Evolutionary conservation across 129 eudicot species (phyloP).

Genomic region (Artemisia tridentata): DNA sequence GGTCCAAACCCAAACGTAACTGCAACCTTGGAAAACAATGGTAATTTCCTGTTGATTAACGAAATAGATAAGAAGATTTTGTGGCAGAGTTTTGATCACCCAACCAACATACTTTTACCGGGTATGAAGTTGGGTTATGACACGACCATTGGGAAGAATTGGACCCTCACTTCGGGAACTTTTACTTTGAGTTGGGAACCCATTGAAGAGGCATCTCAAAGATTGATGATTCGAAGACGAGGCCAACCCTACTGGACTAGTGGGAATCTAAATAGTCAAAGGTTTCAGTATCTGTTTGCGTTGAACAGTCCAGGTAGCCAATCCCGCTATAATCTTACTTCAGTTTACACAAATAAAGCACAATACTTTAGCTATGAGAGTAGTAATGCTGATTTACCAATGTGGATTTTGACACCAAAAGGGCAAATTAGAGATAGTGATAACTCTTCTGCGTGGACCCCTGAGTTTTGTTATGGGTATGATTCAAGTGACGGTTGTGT

Average conservation of each 20-base stretch:
- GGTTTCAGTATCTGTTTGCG: not conserved
- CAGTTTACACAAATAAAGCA: conserved; percentile 26
- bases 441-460: not conserved
- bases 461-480: conserved; percentile 32
- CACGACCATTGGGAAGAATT: not conserved
- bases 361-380: conserved; percentile 15
- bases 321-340: conserved; percentile 17
- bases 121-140: conserved; percentile 40
- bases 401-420: conserved; percentile 21
- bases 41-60: conserved; percentile 28
- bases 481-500: conserved; percentile 24
- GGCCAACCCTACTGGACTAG: conserved; percentile 28
- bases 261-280: conserved; percentile 15
- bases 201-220: not conserved
- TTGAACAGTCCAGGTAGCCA: not conserved
- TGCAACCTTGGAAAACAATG: conserved; percentile 29
- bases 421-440: conserved; percentile 13
- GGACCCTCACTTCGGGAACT: conserved; percentile 29
- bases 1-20: conserved; percentile 23
- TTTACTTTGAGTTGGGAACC: conserved; percentile 36
- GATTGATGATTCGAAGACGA: conserved; percentile 13
- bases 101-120: conserved; percentile 35
- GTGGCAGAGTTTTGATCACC: conserved; percentile 47
- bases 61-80: conserved; percentile 20
- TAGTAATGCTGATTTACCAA: not conserved